A percentile compares a stretch with the other conserved stretches of the same genome.
phyloP scores from a whole-genome alignment of 2,329 filamentous ascomycete species.

The Beauveria asiatica region DNA sequence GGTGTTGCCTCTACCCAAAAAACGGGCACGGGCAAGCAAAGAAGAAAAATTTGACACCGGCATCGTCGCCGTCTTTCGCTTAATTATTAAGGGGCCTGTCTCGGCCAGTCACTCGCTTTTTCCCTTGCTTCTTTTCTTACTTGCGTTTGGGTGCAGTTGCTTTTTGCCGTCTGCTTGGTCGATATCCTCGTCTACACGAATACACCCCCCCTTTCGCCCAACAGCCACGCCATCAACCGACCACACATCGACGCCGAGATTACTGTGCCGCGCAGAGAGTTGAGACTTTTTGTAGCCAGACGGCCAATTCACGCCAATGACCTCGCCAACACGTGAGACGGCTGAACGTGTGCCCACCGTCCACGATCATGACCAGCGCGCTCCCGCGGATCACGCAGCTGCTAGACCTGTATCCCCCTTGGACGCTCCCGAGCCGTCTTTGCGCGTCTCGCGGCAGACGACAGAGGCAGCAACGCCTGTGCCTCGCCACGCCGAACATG shows the following conservation, averaged over 20 bases:
- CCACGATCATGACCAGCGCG: background rate
- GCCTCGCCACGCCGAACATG: background rate
- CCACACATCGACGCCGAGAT: background rate
- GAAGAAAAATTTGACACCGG: background rate
- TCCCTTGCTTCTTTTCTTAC: background rate
- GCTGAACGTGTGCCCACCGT: background rate
- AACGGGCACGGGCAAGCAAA: no score
- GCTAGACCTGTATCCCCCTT: background rate
- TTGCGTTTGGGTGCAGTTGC: background rate
- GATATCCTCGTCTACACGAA: background rate
- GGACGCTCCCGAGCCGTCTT: background rate
- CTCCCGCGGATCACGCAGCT: background rate
- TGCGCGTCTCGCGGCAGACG: background rate
- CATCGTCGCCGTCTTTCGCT: background rate
- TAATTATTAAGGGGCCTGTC: background rate
- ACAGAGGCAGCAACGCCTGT: background rate
- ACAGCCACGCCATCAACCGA: background rate
- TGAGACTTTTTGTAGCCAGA: no score
- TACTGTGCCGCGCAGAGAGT: no score
- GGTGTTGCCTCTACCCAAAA: background rate
- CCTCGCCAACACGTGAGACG: background rate
- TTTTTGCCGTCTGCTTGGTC: background rate
- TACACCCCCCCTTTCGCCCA: background rate
- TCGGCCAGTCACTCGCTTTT: constrained; percentile 3
- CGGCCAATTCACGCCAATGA: background rate